phyloP scores from a whole-genome alignment of 768 basidiomycete species.

The Hortiboletus campestris region DNA sequence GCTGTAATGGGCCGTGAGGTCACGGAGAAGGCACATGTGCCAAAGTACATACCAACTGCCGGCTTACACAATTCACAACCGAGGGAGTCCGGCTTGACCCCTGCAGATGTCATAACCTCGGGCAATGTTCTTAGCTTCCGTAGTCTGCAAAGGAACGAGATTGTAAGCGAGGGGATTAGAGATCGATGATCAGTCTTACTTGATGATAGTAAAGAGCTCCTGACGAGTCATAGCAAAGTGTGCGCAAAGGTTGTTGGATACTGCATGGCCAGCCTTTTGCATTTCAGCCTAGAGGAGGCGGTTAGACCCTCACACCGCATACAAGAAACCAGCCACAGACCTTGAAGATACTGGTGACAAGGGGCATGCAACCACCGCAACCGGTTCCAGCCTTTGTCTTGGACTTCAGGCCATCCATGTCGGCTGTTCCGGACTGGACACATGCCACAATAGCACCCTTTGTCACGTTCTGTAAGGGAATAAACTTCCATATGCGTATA shows the following conservation, averaged over 20 bases:
- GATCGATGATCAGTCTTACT: conserved; percentile 25
- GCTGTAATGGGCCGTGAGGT: conserved; percentile 12
- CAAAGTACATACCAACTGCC: conserved; percentile 43
- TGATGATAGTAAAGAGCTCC: conserved; percentile 66
- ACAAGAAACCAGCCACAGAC: conserved; percentile 11
- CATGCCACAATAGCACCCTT: conserved; percentile 56
- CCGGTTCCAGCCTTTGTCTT: conserved; percentile 72
- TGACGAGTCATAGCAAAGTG: conserved; percentile 65
- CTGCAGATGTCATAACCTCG: conserved; percentile 51
- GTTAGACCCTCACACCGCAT: not conserved
- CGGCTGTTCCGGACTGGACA: conserved; percentile 48
- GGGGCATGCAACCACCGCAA: conserved; percentile 71
- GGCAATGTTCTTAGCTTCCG: conserved; percentile 57
- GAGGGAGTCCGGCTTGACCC: conserved; percentile 45
- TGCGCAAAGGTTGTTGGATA: conserved; percentile 60
- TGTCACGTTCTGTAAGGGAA: conserved; percentile 48
- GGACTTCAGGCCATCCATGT: conserved; percentile 53
- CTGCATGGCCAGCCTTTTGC: conserved; percentile 58
- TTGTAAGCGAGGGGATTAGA: not conserved
- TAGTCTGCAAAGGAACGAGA: conserved; percentile 33
- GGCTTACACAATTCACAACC: conserved; percentile 80
- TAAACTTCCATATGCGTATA: not conserved
- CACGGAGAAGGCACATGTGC: not conserved
- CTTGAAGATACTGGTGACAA: conserved; percentile 43
- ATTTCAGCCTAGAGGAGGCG: conserved; percentile 49